Conservation (phyloP, 2,329 filamentous ascomycete species). For the Sarocladiaceae sp. region DNA sequence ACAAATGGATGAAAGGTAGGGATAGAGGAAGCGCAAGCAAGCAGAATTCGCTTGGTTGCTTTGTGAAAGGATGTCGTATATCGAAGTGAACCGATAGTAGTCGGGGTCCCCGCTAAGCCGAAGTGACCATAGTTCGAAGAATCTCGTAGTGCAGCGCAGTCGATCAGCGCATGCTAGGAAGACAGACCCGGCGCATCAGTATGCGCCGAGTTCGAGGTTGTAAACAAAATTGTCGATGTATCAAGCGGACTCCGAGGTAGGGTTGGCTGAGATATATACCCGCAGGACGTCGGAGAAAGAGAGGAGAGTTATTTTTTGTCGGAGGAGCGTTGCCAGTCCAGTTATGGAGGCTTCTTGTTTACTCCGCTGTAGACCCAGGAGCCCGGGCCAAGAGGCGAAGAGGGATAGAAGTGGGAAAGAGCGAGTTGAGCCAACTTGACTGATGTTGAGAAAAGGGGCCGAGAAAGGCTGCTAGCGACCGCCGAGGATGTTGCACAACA, state of each 20-base stretch:
- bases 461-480: neutral
- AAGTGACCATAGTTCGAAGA: conserved; percentile 2
- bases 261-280: conserved; percentile 11
- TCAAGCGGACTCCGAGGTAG: neutral
- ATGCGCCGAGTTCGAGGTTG: conserved; percentile 13
- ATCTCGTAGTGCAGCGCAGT: neutral
- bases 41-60: too few relatives aligned
- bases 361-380: conserved; percentile 94
- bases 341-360: conserved; percentile 97
- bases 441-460: conserved; percentile 38
- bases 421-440: conserved; percentile 92
- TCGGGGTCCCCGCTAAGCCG: neutral
- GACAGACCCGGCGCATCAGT: conserved; percentile 11
- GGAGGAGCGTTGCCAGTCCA: conserved; percentile 28
- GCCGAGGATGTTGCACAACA: neutral
- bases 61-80: too few relatives aligned
- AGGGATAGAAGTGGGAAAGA: conserved; percentile 62
- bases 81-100: too few relatives aligned
- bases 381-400: conserved; percentile 85
- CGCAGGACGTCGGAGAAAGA: neutral
- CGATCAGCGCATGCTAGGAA: conserved; percentile 1
- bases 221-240: conserved; percentile 21
- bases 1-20: neutral
- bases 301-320: conserved; percentile 13
- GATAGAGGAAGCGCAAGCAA: too few relatives aligned